A percentile compares a stretch with the other conserved stretches of the same genome.
Evolutionary conservation across 2,329 filamentous ascomycete species (phyloP).

Genomic region (Pochonia chlamydosporia): DNA sequence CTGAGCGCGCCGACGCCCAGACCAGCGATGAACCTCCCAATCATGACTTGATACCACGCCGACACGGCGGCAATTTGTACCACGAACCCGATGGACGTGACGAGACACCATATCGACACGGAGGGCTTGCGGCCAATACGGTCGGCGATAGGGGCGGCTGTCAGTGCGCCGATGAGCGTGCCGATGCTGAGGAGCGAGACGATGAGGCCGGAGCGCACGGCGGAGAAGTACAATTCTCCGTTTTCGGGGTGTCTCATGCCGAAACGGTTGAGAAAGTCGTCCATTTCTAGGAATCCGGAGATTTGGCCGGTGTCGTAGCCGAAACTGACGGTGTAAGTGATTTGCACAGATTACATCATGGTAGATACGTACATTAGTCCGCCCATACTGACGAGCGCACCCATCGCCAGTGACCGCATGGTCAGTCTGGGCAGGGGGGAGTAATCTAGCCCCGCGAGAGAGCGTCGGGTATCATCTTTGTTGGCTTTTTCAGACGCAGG

Average conservation of each 20-base stretch:
- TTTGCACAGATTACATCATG: neutral
- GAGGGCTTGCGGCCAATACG: slow-evolving; percentile 56
- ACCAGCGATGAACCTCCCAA: slow-evolving; percentile 60
- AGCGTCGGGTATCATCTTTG: slow-evolving; percentile 21
- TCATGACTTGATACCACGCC: slow-evolving; percentile 60
- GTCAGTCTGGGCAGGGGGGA: slow-evolving; percentile 36
- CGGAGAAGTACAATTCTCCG: slow-evolving; percentile 39
- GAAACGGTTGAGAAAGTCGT: slow-evolving; percentile 48
- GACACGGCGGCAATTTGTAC: slow-evolving; percentile 53
- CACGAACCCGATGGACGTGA: slow-evolving; percentile 61
- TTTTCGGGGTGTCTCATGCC: slow-evolving; percentile 30
- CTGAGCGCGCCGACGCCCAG: slow-evolving; percentile 62
- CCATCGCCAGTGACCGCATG: slow-evolving; percentile 30
- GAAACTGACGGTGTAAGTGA: slow-evolving; percentile 18
- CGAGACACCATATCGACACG: slow-evolving; percentile 55
- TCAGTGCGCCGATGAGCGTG: slow-evolving; percentile 53
- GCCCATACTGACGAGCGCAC: slow-evolving; percentile 37
- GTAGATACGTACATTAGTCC: slow-evolving; percentile 33
- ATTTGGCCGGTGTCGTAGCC: slow-evolving; percentile 49
- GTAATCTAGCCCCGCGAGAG: slow-evolving; percentile 36
- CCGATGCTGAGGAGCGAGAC: slow-evolving; percentile 54
- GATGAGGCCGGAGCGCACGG: slow-evolving; percentile 52
- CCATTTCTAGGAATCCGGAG: slow-evolving; percentile 52
- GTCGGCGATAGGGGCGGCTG: slow-evolving; percentile 59
- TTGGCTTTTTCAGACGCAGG: slow-evolving; percentile 31